These are phyloP conservation scores for Leccinum arenicola DNA, from an alignment of 768 basidiomycete genomes.

Conservation along the genomic window DNA sequence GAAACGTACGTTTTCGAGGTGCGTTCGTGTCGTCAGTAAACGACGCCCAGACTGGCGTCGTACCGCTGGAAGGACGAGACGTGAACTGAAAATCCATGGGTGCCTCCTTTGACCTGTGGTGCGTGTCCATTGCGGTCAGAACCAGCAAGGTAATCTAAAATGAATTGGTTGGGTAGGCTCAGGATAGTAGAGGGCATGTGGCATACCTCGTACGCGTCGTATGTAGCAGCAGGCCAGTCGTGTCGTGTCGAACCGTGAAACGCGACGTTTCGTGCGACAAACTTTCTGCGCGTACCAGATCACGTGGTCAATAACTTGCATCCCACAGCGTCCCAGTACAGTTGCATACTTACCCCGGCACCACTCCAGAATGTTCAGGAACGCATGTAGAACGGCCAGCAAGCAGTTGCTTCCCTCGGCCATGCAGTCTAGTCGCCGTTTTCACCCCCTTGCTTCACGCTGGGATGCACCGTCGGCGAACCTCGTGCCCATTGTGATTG, in stretches of 20 bases:
- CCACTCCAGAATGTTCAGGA: constrained; percentile 27
- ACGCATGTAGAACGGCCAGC: constrained; percentile 23
- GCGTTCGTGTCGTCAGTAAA: constrained; percentile 46
- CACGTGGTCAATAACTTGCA: constrained; percentile 24
- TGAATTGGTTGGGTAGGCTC: background rate
- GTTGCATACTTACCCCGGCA: background rate
- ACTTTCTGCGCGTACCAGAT: constrained; percentile 15
- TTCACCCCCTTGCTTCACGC: constrained; percentile 53
- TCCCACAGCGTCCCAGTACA: background rate
- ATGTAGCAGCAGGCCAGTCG: background rate
- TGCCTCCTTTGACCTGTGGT: constrained; percentile 63
- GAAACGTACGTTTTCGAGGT: constrained; percentile 66
- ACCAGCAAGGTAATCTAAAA: constrained; percentile 1
- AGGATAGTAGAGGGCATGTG: background rate
- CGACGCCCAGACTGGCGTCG: constrained; percentile 58
- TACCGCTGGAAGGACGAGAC: constrained; percentile 49
- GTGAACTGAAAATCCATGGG: constrained; percentile 93
- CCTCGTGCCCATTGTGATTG: constrained; percentile 90
- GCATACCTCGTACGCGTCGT: constrained; percentile 18
- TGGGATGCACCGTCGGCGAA: constrained; percentile 49
- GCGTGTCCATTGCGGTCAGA: constrained; percentile 24
- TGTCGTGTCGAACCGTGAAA: constrained; percentile 11
- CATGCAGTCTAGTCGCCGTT: constrained; percentile 36
- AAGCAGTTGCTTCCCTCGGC: constrained; percentile 13
- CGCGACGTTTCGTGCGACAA: constrained; percentile 11